A percentile compares a stretch with the other conserved stretches of the same genome.
Conservation (phyloP, 192 early-diverging fungal species). For the Backusella tarrabulga region DNA sequence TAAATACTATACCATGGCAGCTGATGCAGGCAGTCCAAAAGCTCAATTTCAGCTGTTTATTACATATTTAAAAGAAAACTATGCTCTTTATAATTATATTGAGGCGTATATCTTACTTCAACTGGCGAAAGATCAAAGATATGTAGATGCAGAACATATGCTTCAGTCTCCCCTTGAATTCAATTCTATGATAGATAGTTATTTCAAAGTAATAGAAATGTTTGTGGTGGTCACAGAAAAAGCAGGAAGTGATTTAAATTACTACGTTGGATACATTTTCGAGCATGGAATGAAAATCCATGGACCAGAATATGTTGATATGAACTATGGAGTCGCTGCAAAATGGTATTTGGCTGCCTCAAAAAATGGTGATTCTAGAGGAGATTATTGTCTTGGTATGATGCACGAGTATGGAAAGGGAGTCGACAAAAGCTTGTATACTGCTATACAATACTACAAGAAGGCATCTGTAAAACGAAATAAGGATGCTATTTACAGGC, state of each 20-base stretch:
- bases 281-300: too few species aligned
- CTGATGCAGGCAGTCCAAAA: too few species aligned
- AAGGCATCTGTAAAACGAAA: neutral
- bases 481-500: neutral
- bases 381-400: too few species aligned
- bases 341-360: too few species aligned
- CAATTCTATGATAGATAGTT: too few species aligned
- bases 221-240: neutral
- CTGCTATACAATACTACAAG: neutral
- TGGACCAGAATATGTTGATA: too few species aligned
- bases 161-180: neutral
- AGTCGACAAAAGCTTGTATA: neutral
- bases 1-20: too few species aligned
- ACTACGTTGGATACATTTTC: too few species aligned
- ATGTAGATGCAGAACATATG: neutral
- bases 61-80: neutral
- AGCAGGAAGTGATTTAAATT: neutral
- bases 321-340: too few species aligned
- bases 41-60: too few species aligned
- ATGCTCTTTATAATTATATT: too few species aligned
- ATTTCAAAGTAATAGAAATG: neutral
- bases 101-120: neutral
- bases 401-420: neutral
- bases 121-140: neutral
- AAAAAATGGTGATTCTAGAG: too few species aligned